These are phyloP conservation scores for Botrytis fabae DNA, from an alignment of 2,329 filamentous ascomycete species.

Conservation along the genomic window DNA sequence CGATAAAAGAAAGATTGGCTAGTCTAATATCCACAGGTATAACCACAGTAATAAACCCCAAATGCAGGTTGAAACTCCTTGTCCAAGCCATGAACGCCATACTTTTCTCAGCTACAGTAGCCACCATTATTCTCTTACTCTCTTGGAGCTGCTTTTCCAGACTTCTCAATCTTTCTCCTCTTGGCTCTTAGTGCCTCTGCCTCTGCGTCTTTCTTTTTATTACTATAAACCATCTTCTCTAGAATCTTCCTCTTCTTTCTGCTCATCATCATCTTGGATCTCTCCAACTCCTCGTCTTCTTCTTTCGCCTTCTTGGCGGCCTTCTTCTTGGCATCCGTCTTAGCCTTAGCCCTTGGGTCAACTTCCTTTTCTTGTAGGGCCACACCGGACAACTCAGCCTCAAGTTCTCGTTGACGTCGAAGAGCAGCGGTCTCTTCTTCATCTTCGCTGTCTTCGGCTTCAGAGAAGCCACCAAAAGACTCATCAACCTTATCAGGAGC, in stretches of 20 bases:
- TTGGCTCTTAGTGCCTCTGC: slow-evolving; percentile 84
- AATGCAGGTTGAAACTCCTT: slow-evolving; percentile 23
- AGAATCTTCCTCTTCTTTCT: slow-evolving; percentile 97
- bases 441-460: slow-evolving; percentile 53
- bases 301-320: slow-evolving; percentile 68
- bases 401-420: slow-evolving; percentile 84
- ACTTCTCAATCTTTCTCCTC: slow-evolving; percentile 82
- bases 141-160: slow-evolving; percentile 37
- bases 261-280: slow-evolving; percentile 97
- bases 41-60: slow-evolving; percentile 16
- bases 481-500: slow-evolving; percentile 40
- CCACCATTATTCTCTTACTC: slow-evolving; percentile 23
- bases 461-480: slow-evolving; percentile 41
- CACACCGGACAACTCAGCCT: slow-evolving; percentile 82
- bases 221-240: slow-evolving; percentile 96
- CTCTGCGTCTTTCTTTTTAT: slow-evolving; percentile 89
- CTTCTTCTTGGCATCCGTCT: slow-evolving; percentile 69
- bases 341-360: slow-evolving; percentile 60
- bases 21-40: slow-evolving; percentile 21
- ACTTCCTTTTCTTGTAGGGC: slow-evolving; percentile 52
- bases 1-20: slow-evolving; percentile 17
- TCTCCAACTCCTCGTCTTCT: slow-evolving; percentile 84
- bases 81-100: slow-evolving; percentile 30
- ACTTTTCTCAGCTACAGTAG: slow-evolving; percentile 29
- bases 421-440: slow-evolving; percentile 62